phyloP scores from a whole-genome alignment of 352 stramenopile species.

The Phytophthora rubi region DNA sequence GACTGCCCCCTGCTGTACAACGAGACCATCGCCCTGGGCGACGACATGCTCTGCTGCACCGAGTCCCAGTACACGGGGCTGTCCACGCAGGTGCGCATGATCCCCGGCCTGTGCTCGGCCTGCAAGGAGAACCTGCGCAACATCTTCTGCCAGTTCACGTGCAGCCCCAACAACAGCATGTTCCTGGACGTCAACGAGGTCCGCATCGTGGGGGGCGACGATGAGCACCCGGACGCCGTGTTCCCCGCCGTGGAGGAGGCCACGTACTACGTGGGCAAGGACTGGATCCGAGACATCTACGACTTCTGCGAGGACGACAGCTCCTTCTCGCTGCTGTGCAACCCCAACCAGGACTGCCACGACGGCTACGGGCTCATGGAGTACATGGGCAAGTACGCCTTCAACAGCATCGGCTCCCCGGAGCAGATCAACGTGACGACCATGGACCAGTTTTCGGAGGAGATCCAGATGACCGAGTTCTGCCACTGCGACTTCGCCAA shows the following conservation, averaged over 20 bases:
- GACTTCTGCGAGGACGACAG: constrained; percentile 66
- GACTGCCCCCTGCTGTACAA: constrained; percentile 72
- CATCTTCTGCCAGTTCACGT: constrained; percentile 71
- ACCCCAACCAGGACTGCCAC: constrained; percentile 56
- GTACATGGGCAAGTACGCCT: constrained; percentile 70
- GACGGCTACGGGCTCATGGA: constrained; percentile 64
- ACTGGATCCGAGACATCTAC: constrained; percentile 73
- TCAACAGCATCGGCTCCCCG: constrained; percentile 63
- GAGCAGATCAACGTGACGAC: constrained; percentile 70
- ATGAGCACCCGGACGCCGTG: constrained; percentile 38
- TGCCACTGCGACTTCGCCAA: constrained; percentile 53
- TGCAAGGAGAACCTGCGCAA: constrained; percentile 76
- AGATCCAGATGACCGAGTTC: constrained; percentile 43
- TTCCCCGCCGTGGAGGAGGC: constrained; percentile 63
- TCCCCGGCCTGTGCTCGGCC: constrained; percentile 57
- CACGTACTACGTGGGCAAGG: constrained; percentile 70
- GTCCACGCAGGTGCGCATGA: constrained; percentile 66
- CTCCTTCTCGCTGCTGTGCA: constrained; percentile 64
- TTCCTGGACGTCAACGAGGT: constrained; percentile 69
- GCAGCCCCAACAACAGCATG: constrained; percentile 68
- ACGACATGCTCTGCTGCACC: constrained; percentile 69
- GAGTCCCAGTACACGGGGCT: constrained; percentile 61
- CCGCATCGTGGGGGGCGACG: constrained; percentile 56
- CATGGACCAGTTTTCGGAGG: constrained; percentile 38
- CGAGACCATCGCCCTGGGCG: constrained; percentile 48